Conservation (phyloP, 108 stramenopile species). For the Mediolabrus comicus region DNA sequence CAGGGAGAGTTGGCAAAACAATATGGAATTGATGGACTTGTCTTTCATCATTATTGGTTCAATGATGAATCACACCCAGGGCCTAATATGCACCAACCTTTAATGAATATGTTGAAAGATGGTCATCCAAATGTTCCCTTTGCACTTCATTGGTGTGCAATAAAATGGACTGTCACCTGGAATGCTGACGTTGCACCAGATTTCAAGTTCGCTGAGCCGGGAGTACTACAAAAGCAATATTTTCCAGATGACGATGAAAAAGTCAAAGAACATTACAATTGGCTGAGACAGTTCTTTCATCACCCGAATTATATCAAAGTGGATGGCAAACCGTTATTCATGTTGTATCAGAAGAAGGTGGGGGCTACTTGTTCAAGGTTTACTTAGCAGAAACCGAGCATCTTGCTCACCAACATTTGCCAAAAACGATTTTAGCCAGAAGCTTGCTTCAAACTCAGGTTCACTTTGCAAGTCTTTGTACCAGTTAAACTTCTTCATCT, state of each 20-base stretch:
- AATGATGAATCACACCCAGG: conserved; percentile 51
- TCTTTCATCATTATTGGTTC: conserved; percentile 75
- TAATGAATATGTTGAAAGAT: conserved; percentile 60
- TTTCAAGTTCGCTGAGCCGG: not conserved
- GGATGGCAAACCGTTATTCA: conserved; percentile 49
- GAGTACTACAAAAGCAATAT: conserved; percentile 51
- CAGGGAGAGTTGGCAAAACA: conserved; percentile 55
- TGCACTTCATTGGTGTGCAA: conserved; percentile 59
- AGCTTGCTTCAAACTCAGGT: too few relatives aligned
- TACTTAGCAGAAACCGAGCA: too few relatives aligned
- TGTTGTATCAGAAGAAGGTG: conserved; percentile 43
- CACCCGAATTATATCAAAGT: conserved; percentile 60
- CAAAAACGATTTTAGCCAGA: not conserved
- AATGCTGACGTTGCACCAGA: conserved; percentile 20
- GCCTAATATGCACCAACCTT: conserved; percentile 50
- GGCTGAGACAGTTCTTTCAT: conserved; percentile 64
- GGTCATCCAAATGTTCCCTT: conserved; percentile 65
- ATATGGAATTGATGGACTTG: conserved; percentile 66
- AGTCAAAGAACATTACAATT: conserved; percentile 55
- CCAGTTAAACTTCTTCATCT: too few relatives aligned
- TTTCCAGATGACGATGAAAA: conserved; percentile 37
- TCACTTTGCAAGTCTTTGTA: too few relatives aligned
- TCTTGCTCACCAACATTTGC: not conserved
- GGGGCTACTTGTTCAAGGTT: too few relatives aligned
- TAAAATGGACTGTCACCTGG: conserved; percentile 56